Conservation (phyloP, 352 stramenopile genomes). For the Pythium guiyangense region DNA sequence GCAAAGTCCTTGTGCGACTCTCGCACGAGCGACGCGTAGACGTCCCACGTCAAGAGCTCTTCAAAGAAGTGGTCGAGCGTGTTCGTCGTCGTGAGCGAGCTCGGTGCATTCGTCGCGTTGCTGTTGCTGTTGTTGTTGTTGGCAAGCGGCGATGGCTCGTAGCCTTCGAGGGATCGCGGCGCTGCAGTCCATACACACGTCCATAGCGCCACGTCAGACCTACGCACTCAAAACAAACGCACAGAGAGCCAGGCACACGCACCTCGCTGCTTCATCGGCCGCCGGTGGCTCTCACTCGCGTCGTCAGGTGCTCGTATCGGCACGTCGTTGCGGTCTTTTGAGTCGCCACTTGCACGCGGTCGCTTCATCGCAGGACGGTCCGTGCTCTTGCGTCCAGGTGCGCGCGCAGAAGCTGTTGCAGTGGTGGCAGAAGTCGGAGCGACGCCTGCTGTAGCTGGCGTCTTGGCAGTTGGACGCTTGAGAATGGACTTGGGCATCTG, state of each 20-base stretch:
- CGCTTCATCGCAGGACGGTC: constrained; percentile 5
- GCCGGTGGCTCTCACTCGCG: constrained; percentile 44
- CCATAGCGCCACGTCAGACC: not conserved
- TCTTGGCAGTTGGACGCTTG: constrained; percentile 17
- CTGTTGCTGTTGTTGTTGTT: not conserved
- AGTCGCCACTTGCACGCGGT: constrained; percentile 8
- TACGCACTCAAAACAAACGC: not conserved
- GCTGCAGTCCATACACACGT: constrained; percentile 4
- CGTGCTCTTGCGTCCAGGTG: not conserved
- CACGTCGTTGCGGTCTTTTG: constrained; percentile 14
- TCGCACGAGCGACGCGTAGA: constrained; percentile 52
- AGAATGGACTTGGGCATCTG: constrained; percentile 32
- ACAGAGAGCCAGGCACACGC: not conserved
- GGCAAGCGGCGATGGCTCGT: constrained; percentile 1
- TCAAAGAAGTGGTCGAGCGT: constrained; percentile 82
- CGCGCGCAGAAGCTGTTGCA: not conserved
- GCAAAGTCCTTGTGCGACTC: constrained; percentile 51
- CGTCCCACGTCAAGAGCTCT: constrained; percentile 80
- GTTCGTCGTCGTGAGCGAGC: constrained; percentile 26
- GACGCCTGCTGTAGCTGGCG: not conserved
- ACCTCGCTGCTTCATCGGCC: constrained; percentile 58
- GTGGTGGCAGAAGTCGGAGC: not conserved
- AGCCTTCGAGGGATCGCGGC: constrained; percentile 11
- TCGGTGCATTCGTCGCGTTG: constrained; percentile 9
- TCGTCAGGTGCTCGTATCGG: constrained; percentile 14